Evolutionary conservation across 441 rosid species (phyloP).

Genomic region (Populus hybrid): DNA sequence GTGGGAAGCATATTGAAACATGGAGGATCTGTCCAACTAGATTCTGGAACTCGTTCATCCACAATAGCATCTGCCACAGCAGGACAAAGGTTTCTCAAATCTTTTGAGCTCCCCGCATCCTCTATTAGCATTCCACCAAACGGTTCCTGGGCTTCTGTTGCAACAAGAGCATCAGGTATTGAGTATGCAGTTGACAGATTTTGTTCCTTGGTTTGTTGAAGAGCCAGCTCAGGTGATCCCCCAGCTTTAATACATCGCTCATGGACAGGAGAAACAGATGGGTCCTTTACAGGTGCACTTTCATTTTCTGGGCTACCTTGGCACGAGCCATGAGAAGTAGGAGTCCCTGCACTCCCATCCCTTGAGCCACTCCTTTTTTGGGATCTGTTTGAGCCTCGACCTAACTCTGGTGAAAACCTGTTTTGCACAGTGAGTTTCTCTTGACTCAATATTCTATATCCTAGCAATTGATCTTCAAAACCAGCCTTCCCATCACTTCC

Average conservation of each 20-base stretch:
- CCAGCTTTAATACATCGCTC: slow-evolving; percentile 23
- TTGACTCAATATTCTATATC: slow-evolving; percentile 30
- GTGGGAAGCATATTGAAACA: slow-evolving; percentile 31
- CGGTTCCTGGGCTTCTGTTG: slow-evolving; percentile 39
- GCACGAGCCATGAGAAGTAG: slow-evolving; percentile 78
- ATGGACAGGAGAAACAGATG: slow-evolving; percentile 22
- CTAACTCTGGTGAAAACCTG: slow-evolving; percentile 35
- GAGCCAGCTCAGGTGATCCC: slow-evolving; percentile 29
- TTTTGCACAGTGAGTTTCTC: slow-evolving; percentile 38
- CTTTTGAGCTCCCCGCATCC: slow-evolving; percentile 88
- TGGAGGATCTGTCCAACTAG: slow-evolving; percentile 41
- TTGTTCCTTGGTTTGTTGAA: slow-evolving; percentile 21
- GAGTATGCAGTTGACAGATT: slow-evolving; percentile 35
- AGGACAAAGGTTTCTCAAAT: slow-evolving; percentile 69
- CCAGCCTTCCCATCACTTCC: slow-evolving; percentile 37
- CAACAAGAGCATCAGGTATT: slow-evolving; percentile 33
- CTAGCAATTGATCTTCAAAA: slow-evolving; percentile 28
- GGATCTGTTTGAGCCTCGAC: slow-evolving; percentile 35
- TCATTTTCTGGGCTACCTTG: slow-evolving; percentile 57
- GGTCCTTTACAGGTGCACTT: slow-evolving; percentile 34
- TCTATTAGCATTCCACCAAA: slow-evolving; percentile 62
- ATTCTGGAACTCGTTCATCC: slow-evolving; percentile 53
- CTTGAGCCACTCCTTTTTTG: slow-evolving; percentile 44
- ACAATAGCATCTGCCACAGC: slow-evolving; percentile 37
- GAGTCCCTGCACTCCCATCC: slow-evolving; percentile 70